Base-by-base conservation (phyloP, 306 rosid species). In the Rosa lucieae region DNA sequence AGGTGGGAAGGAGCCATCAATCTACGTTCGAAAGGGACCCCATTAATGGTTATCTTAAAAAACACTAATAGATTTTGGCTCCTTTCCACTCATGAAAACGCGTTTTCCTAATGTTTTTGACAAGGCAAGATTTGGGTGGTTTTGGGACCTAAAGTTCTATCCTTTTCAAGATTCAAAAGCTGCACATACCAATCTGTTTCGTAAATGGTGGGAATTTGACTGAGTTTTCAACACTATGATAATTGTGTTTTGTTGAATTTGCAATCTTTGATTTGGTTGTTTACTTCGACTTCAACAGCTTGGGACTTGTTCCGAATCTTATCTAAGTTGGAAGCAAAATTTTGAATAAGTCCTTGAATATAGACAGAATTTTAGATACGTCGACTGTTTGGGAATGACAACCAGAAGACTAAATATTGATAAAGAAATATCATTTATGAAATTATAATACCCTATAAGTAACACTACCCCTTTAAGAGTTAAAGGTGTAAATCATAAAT, bases 61-160 rank as follows among this genome's bases (percentile, higher is more conserved):
- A 21, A 77, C 68, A 48, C 58, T 14, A 32, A 1, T 14, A 20
- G 1, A 53, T 20, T 58, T 68, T 42, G 71, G 68, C 71, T 63
- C 47, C 56, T 42, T 53, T 18, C 77, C 35, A 23, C 67, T 40
- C 67, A 55, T 55, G 21, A 73, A 78, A 53, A 69, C 76, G 80
- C 29, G 72, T 67, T 40, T 67, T 20, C 56, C 70, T 56, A 70
- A n/a, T 23, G 66, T 40, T 61, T 35, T 58, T 70, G 75, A 80
- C 78, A 21, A n/a, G 12, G 58, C 9, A 21, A 55, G 23, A 7
- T 13, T 53, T 11, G 8, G 20, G 70, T 11, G 1, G 10, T 21
- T 18, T 42, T 5, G 53, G 23, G 63, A 20, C 18, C 61, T 58
- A 71, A 10, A 1, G 21, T 10, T 8, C 70, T 3, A 5, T 44